phyloP scores from a whole-genome alignment of 495 filamentous ascomycete species.

The Penicillium arizonense region DNA sequence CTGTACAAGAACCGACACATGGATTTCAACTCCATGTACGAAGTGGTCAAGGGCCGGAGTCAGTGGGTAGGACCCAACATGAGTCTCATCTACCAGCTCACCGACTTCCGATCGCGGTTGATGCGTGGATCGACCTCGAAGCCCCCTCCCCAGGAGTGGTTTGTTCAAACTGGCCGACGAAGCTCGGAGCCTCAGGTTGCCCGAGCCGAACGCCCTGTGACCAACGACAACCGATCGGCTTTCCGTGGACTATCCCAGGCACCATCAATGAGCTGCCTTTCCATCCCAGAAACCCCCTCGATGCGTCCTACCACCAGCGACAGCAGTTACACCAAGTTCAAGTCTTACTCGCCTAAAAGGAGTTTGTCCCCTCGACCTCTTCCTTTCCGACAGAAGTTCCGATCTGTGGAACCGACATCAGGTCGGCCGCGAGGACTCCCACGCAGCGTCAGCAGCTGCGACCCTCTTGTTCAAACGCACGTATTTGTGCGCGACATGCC shows the following conservation, averaged over 20 bases:
- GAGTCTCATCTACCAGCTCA: conserved; percentile 95
- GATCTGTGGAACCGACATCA: conserved; percentile 24
- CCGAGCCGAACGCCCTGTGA: conserved; percentile 13
- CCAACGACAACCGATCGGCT: conserved; percentile 16
- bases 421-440: conserved; percentile 17
- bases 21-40: conserved; percentile 90
- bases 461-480: conserved; percentile 33
- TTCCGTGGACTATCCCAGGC: conserved; percentile 25
- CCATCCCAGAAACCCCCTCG: conserved; percentile 26
- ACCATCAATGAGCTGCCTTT: conserved; percentile 26
- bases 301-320: conserved; percentile 30
- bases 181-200: conserved; percentile 37
- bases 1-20: conserved; percentile 85
- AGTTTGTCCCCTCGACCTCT: conserved; percentile 42
- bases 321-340: conserved; percentile 20
- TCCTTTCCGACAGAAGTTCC: conserved; percentile 43
- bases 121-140: conserved; percentile 44
- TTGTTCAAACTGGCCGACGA: conserved; percentile 24
- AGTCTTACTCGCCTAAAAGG: conserved; percentile 34
- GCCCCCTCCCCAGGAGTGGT: conserved; percentile 37
- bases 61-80: conserved; percentile 98
- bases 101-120: conserved; percentile 66
- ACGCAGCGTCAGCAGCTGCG: conserved; percentile 26
- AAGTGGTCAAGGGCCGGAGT: conserved; percentile 83
- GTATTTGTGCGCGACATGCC: conserved; percentile 39